These are phyloP conservation scores for Cladophialophora bantiana DNA, from an alignment of 2,329 filamentous ascomycete species.

Conservation along the genomic window DNA sequence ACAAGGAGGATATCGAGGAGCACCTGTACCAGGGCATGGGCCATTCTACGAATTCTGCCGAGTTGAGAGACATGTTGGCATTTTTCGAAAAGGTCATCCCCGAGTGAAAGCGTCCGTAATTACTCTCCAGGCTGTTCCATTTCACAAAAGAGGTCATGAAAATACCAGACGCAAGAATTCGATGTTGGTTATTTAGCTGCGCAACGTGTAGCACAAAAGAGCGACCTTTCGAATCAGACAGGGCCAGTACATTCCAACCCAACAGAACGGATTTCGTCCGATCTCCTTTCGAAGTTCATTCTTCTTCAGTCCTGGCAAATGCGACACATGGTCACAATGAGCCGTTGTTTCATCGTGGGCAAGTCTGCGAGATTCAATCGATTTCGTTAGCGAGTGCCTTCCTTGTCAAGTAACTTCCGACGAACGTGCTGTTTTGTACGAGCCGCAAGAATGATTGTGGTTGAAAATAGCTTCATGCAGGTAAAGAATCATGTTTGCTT, in stretches of 20 bases:
- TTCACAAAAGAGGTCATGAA: background rate
- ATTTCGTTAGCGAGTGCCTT: conserved; percentile 6
- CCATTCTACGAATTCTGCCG: conserved; percentile 52
- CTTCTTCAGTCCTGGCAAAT: background rate
- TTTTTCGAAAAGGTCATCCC: conserved; percentile 37
- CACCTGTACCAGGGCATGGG: conserved; percentile 57
- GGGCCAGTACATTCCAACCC: background rate
- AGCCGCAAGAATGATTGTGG: background rate
- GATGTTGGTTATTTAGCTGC: background rate
- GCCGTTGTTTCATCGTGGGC: conserved; percentile 18
- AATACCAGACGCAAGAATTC: background rate
- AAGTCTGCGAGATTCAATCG: conserved; percentile 16
- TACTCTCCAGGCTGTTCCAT: background rate
- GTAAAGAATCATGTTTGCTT: no score
- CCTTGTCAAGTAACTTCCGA: no score
- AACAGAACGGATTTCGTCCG: background rate
- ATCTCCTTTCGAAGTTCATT: background rate
- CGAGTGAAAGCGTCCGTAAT: conserved; percentile 16
- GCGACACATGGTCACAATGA: background rate
- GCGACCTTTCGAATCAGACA: conserved; percentile 2
- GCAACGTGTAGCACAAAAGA: background rate
- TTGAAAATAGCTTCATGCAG: no score
- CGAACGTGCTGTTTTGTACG: background rate
- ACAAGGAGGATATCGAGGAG: conserved; percentile 48
- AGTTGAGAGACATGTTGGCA: conserved; percentile 55